Evolutionary conservation across 306 rosid genomes (phyloP), one percentile per base, ranked within the genome.

Genomic region (Prunus persica): DNA sequence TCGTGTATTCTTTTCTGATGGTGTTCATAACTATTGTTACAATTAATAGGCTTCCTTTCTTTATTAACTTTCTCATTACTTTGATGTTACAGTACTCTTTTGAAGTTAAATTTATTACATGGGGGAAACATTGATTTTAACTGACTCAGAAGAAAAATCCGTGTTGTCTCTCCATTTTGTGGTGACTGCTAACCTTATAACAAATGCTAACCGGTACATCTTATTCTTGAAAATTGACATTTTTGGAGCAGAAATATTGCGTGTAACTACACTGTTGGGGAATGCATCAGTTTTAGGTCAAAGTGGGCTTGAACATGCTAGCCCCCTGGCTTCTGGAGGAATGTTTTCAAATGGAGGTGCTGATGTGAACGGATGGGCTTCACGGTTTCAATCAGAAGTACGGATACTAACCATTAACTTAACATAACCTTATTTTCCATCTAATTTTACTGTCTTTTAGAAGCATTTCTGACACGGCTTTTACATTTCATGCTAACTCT

Each of bases 181-280:
- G 88, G 86, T 95, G 89, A 89, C 97, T 85, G 84, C 98, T 95
- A 92, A 95, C 99, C 80, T 89, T 88, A 82, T 89, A 89, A 92
- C 93, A 80, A 96, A 88, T 96, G 98, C 98, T 96, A 90, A 93
- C 97, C 83, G 98, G 97, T 93, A 91, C 96, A 89, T 93, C 88
- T 93, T 90, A 80, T 90, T 89, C 96, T 93, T 93, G 98, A 75
- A 93, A 91, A 93, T 91, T 93, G 98, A 91, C 97, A 89, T 96
- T 95, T 90, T 89, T 96, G 98, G 98, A 96, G 98, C 99, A 96
- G 99, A 96, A 96, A 92, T 96, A 86, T 81, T 91, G 98, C 99
- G 99, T 92, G 99, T 96, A 91, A 96, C 99, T 83, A 89, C 97
- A 76, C 93, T 96, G 91, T 87, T 95, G 96, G 97, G 97, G 98